These are phyloP conservation scores for Scheffersomyces illinoinensis DNA, from an alignment of 1,139 yeast genomes.

Conservation along the genomic window DNA sequence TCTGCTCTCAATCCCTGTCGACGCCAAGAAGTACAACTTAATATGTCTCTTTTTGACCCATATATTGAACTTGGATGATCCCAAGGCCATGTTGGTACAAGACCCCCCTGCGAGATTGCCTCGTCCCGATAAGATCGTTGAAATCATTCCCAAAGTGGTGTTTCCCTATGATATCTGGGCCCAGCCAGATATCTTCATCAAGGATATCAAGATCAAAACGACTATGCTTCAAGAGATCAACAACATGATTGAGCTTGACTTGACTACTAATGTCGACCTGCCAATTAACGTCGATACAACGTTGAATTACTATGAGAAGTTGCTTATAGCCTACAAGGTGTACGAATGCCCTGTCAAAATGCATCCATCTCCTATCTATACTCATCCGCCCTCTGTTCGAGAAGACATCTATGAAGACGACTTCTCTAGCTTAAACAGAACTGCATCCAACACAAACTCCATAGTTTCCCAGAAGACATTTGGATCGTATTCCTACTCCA, in stretches of 20 bases:
- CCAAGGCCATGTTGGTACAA: constrained; percentile 1
- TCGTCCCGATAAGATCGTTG: constrained; percentile 10
- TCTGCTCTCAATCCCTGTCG: constrained; percentile 28
- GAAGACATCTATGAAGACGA: constrained; percentile 30
- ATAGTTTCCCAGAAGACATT: constrained; percentile 10
- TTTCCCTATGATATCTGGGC: constrained; percentile 46
- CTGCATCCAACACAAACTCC: constrained; percentile 14
- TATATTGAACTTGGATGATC: constrained; percentile 20
- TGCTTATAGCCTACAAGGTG: constrained; percentile 38
- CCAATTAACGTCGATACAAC: constrained; percentile 18
- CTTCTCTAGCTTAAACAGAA: constrained; percentile 13
- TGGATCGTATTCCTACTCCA: constrained; percentile 2
- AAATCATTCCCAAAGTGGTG: constrained; percentile 34
- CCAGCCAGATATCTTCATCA: constrained; percentile 30
- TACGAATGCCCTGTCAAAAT: constrained; percentile 26
- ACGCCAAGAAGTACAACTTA: constrained; percentile 26
- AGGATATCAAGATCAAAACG: constrained; percentile 35
- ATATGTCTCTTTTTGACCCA: constrained; percentile 23
- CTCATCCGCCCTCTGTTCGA: constrained; percentile 12
- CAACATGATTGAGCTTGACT: constrained; percentile 30
- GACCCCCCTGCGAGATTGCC: background rate
- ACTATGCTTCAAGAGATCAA: constrained; percentile 38
- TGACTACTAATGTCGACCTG: constrained; percentile 22
- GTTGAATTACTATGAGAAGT: constrained; percentile 35
- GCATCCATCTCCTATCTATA: background rate